phyloP scores from a whole-genome alignment of 305 asterid genomes.

The Solanum aculeatissimum region DNA sequence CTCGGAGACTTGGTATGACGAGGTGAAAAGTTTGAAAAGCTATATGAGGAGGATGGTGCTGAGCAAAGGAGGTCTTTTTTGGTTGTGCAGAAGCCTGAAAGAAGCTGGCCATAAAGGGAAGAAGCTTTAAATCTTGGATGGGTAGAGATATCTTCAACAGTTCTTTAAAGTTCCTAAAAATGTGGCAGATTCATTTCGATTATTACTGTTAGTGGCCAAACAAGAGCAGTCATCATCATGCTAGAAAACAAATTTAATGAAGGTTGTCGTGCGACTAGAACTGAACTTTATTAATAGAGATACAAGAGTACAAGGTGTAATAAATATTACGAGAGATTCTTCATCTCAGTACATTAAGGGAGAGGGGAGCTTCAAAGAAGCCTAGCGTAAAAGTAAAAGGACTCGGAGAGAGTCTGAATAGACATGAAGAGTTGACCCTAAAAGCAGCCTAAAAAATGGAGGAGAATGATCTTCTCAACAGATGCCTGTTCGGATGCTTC shows the following conservation, averaged over 20 bases:
- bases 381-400: background rate
- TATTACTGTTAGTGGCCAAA: background rate
- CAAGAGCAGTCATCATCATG: background rate
- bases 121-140: background rate
- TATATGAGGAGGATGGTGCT: background rate
- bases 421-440: background rate
- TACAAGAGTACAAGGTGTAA: background rate
- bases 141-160: background rate
- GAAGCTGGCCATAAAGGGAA: background rate
- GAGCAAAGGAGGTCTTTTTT: background rate
- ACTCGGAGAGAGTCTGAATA: background rate
- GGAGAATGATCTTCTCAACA: background rate
- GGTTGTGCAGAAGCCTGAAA: background rate
- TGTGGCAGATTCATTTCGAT: background rate
- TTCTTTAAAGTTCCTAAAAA: background rate
- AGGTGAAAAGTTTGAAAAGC: background rate
- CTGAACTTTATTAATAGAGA: background rate
- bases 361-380: background rate
- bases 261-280: background rate
- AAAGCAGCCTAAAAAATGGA: background rate
- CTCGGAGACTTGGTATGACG: background rate
- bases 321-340: background rate
- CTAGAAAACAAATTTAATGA: background rate
- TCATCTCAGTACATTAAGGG: background rate
- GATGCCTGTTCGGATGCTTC: background rate